Evolutionary conservation across 164 flowering plant genomes (phyloP).

Genomic region (Umbilicus rupestris): DNA sequence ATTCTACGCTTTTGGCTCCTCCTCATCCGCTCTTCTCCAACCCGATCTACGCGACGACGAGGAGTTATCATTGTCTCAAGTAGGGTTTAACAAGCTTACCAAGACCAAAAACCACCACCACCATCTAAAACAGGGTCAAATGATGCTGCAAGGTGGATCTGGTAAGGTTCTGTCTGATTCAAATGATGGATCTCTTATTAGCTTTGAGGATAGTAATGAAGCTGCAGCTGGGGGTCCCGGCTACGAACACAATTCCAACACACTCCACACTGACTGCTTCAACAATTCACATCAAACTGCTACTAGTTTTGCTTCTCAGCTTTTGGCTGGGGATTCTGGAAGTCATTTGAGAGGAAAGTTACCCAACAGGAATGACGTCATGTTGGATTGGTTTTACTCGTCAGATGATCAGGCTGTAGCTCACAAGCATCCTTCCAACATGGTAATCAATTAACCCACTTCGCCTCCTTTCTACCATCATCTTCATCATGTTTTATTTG

Average conservation of each 20-base stretch:
- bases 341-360: neutral
- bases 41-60: neutral
- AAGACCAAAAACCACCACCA: neutral
- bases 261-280: neutral
- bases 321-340: neutral
- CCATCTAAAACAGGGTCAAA: neutral
- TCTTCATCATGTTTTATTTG: neutral
- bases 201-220: slow-evolving; percentile 1
- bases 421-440: neutral
- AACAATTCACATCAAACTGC: neutral
- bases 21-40: neutral
- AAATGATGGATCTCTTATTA: neutral
- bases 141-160: neutral
- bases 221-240: neutral
- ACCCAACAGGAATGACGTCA: neutral
- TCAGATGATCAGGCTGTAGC: neutral
- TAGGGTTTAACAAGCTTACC: neutral
- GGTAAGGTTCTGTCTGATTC: neutral
- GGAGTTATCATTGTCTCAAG: neutral
- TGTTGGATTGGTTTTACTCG: slow-evolving; percentile 1
- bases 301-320: neutral
- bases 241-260: slow-evolving; percentile 1
- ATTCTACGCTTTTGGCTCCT: neutral
- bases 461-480: neutral
- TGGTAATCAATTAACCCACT: neutral